A percentile compares a stretch with the other conserved stretches of the same genome.
phyloP scores from a whole-genome alignment of 2,329 filamentous ascomycete genomes.

The Paradendryphiella salina region DNA sequence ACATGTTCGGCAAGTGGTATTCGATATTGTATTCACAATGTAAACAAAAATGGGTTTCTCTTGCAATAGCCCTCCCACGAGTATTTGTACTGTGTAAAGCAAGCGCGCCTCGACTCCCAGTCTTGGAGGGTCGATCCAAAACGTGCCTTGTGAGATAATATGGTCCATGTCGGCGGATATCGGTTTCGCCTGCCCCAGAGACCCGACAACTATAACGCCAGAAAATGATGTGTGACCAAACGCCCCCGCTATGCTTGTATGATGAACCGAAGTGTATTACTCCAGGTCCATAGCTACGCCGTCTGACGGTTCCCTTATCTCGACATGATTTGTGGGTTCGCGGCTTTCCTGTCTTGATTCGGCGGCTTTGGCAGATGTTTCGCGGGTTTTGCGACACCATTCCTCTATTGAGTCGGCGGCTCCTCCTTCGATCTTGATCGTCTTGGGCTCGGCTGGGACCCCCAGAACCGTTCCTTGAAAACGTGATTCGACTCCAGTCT shows the following conservation, averaged over 20 bases:
- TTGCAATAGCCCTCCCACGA: background rate
- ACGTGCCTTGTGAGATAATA: background rate
- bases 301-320: slow-evolving; percentile 24
- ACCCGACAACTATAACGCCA: slow-evolving; percentile 10
- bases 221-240: slow-evolving; percentile 24
- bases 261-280: slow-evolving; percentile 18
- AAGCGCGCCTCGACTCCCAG: background rate
- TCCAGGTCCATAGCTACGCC: slow-evolving; percentile 35
- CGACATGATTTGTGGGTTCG: slow-evolving; percentile 21
- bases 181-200: background rate
- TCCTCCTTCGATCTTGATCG: slow-evolving; percentile 78
- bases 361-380: slow-evolving; percentile 32
- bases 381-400: slow-evolving; percentile 56
- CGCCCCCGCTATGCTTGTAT: slow-evolving; percentile 44
- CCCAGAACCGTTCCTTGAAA: slow-evolving; percentile 85
- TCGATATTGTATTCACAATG: background rate
- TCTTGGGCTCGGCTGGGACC: slow-evolving; percentile 68
- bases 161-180: background rate
- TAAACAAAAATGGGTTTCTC: background rate
- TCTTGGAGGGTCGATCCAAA: background rate
- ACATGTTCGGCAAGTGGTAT: background rate
- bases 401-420: slow-evolving; percentile 66
- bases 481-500: slow-evolving; percentile 82
- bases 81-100: background rate
- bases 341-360: slow-evolving; percentile 29